Evolutionary conservation across 2,329 filamentous ascomycete genomes (phyloP), one percentile per base, ranked within the genome.

Genomic region (Coniochaeta sp.): DNA sequence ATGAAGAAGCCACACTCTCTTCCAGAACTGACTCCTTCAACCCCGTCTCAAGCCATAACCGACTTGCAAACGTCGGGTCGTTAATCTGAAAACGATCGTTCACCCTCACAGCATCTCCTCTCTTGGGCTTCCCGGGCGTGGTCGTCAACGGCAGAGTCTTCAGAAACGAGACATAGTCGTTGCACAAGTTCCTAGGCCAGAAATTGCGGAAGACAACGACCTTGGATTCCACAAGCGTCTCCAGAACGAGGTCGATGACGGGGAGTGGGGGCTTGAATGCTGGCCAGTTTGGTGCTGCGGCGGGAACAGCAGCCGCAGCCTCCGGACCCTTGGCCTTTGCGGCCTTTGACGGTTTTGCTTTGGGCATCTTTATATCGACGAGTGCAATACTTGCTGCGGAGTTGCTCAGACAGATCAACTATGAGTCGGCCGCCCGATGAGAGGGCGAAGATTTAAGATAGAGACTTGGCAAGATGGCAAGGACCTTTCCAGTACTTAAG

Each of bases 1-100:
- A 81, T 18, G 74, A 60, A 45, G 67, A 64, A 10, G 66, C 57
- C 28, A 72, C 61, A 48, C 61, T 72, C 52, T 62, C 69, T 50
- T 62, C 67, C 55, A 59, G 77, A 59, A 81, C 55, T 1, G 86
- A 73, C 42, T 87, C 81, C 59, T 78, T 83, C 57, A 97, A 68
- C 0, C 86, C 87, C 1, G 91, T 96, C 55, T 81, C 77, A 42
- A 77, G 76, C 91, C 91, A 97, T 13, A 96, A 68, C 51, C 78
- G 74, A 60, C 82, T 76, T 0, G 91, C 88, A 66, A 96, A 95
- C 0, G 57, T 67, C 26, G 80, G 69, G 69, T 96, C 91, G 26
- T 91, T 74, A 18, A 95, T 73, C 69, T 95, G 89, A 60, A 87
- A 95, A 10, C 92, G 83, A 65, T 96, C 92, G 65, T 96, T 96